Evolutionary conservation across 208 protist species (phyloP).

Genomic region (Trichomonas gallinae): DNA sequence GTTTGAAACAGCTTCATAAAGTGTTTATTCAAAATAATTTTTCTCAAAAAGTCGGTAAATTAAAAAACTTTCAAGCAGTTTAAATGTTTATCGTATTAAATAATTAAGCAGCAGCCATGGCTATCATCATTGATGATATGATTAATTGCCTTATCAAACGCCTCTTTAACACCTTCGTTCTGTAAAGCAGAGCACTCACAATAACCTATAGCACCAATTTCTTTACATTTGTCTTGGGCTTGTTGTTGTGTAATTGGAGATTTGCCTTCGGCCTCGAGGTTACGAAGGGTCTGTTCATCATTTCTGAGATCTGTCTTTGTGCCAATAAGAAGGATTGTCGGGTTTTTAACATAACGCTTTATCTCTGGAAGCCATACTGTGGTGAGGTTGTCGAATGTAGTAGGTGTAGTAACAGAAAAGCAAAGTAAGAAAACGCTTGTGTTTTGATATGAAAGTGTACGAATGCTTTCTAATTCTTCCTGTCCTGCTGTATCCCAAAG

Average conservation of each 20-base stretch:
- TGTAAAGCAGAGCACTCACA: constrained; percentile 41
- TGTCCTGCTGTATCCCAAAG: constrained; percentile 34
- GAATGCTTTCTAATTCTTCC: constrained; percentile 26
- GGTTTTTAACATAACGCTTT: neutral
- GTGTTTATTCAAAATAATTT: too few relatives aligned
- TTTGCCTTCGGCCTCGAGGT: neutral
- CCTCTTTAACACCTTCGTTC: constrained; percentile 33
- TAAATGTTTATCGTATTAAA: neutral
- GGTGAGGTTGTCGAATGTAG: constrained; percentile 56
- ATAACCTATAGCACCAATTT: constrained; percentile 34
- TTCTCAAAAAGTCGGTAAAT: too few relatives aligned
- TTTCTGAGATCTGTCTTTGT: neutral
- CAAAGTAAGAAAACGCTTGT: constrained; percentile 58
- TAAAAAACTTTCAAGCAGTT: neutral
- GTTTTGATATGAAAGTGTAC: constrained; percentile 39
- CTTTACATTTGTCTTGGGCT: neutral
- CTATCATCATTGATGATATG: neutral
- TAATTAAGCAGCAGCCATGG: neutral
- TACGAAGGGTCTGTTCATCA: neutral
- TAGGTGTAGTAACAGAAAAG: constrained; percentile 50
- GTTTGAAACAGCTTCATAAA: too few relatives aligned
- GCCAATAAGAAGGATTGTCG: neutral
- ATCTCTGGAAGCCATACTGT: constrained; percentile 25
- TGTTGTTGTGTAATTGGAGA: constrained; percentile 20
- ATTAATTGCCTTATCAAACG: constrained; percentile 39